Percentiles rank a stretch among this genome's conserved stretches.
Conservation (phyloP, 2,329 filamentous ascomycete species). For the Diaporthe nobilis region DNA sequence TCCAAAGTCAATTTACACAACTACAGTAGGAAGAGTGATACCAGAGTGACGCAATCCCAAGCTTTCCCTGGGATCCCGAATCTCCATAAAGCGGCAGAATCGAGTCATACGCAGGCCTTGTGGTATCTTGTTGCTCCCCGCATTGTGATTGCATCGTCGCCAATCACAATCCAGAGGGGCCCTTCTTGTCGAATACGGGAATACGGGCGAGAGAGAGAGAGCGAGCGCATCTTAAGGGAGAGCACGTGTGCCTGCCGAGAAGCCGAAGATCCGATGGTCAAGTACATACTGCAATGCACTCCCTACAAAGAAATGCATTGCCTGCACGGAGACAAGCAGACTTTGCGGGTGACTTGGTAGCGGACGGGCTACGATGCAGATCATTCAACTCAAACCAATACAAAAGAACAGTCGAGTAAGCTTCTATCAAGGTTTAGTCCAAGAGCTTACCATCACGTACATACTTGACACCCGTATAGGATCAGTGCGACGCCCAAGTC, state of each 20-base stretch:
- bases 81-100: constrained; percentile 13
- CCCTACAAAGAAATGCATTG: no score
- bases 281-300: not conserved
- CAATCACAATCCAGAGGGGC: not conserved
- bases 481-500: constrained; percentile 6
- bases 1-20: constrained; percentile 20
- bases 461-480: not conserved
- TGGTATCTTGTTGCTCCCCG: not conserved
- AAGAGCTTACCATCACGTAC: not conserved
- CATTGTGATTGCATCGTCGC: not conserved
- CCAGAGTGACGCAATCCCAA: constrained; percentile 27
- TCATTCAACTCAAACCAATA: constrained; percentile 6
- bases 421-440: constrained; percentile 16
- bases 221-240: not conserved
- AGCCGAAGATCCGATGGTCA: not conserved
- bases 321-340: not conserved
- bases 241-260: constrained; percentile 10
- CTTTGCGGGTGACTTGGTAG: not conserved
- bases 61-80: not conserved
- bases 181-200: not conserved
- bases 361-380: not conserved
- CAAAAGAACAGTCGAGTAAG: not conserved
- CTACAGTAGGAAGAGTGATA: constrained; percentile 5
- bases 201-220: not conserved
- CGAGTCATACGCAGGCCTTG: constrained; percentile 22